phyloP scores from a whole-genome alignment of 1,139 yeast species.

The Suhomyces maxii region DNA sequence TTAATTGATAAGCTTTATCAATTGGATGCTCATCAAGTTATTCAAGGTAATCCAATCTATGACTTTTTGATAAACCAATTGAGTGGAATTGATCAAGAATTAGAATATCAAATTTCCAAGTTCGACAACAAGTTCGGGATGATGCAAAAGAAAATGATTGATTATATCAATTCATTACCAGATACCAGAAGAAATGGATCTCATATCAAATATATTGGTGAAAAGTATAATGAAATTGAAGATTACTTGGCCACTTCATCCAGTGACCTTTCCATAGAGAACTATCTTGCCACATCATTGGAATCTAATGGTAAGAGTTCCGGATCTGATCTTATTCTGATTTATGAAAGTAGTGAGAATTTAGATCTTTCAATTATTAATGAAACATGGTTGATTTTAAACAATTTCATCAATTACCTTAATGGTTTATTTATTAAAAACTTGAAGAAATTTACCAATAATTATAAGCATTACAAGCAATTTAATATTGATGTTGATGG shows the following conservation, averaged over 20 bases:
- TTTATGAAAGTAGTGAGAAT: slow-evolving; percentile 41
- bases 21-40: slow-evolving; percentile 46
- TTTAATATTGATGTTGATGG: slow-evolving; percentile 34
- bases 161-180: slow-evolving; percentile 37
- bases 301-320: slow-evolving; percentile 20
- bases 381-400: slow-evolving; percentile 47
- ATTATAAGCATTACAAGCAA: slow-evolving; percentile 36
- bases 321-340: slow-evolving; percentile 31
- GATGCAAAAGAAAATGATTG: slow-evolving; percentile 41
- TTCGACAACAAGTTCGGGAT: slow-evolving; percentile 35
- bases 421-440: slow-evolving; percentile 33
- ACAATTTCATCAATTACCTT: slow-evolving; percentile 38
- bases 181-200: slow-evolving; percentile 39
- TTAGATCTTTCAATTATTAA: slow-evolving; percentile 45
- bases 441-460: slow-evolving; percentile 37
- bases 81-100: slow-evolving; percentile 33
- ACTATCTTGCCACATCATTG: slow-evolving; percentile 2
- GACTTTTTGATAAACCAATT: slow-evolving; percentile 52
- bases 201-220: slow-evolving; percentile 55
- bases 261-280: slow-evolving; percentile 18
- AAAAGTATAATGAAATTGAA: slow-evolving; percentile 36
- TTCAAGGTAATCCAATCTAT: slow-evolving; percentile 61
- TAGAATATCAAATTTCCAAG: slow-evolving; percentile 38
- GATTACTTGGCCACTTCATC: slow-evolving; percentile 35
- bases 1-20: slow-evolving; percentile 55